Evolutionary conservation across 129 eudicot genomes (phyloP).

Genomic region (Mikania micrantha): DNA sequence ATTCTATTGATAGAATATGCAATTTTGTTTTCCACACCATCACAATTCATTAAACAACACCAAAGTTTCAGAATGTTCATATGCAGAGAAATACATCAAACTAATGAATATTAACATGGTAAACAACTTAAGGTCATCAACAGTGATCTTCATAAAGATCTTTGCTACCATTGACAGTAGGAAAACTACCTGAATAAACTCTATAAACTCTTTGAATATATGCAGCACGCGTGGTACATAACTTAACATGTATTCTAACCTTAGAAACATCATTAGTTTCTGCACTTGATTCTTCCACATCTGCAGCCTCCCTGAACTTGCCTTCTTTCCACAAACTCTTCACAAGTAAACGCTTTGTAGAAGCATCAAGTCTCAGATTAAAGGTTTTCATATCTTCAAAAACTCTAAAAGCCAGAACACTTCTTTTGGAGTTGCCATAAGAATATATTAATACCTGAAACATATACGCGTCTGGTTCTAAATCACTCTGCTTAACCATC

Average conservation of each 20-base stretch:
- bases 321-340: slow-evolving; percentile 86
- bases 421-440: slow-evolving; percentile 66
- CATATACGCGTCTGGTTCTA: slow-evolving; percentile 67
- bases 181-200: slow-evolving; percentile 38
- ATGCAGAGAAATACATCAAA: neutral
- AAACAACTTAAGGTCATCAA: neutral
- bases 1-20: neutral
- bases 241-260: slow-evolving; percentile 42
- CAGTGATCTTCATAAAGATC: slow-evolving; percentile 12
- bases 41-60: neutral
- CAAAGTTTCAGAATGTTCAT: neutral
- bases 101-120: neutral
- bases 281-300: slow-evolving; percentile 61
- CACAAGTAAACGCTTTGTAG: slow-evolving; percentile 68
- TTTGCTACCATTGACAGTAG: neutral
- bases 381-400: slow-evolving; percentile 75
- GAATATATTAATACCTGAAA: slow-evolving; percentile 55
- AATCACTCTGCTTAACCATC: slow-evolving; percentile 64
- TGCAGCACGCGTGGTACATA: slow-evolving; percentile 38
- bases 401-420: slow-evolving; percentile 60
- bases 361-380: slow-evolving; percentile 43
- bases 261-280: slow-evolving; percentile 33
- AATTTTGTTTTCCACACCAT: neutral
- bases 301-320: slow-evolving; percentile 75
- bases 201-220: slow-evolving; percentile 44